Evolutionary conservation across 257 asterid species (phyloP).

Genomic region (Paraleonurus japonicus): DNA sequence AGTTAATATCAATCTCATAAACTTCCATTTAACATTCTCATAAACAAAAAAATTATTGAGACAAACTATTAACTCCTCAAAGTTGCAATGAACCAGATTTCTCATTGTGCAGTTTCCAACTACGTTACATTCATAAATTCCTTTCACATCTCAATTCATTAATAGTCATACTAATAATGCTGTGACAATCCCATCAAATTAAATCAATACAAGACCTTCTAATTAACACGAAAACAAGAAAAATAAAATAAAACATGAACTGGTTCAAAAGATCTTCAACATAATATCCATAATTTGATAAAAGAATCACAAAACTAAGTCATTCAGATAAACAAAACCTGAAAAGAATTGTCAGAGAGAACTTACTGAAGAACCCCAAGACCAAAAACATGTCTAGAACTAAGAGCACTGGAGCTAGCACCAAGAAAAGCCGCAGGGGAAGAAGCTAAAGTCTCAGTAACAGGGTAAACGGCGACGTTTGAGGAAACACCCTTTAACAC

Average conservation of each 20-base stretch:
- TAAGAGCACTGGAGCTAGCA: slow-evolving; percentile 34
- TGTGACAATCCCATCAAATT: neutral
- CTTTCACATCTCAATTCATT: neutral
- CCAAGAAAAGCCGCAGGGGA: slow-evolving; percentile 45
- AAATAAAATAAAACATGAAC: neutral
- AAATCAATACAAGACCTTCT: neutral
- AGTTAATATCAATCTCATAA: neutral
- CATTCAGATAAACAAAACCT: slow-evolving; percentile 1
- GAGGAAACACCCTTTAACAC: slow-evolving; percentile 39
- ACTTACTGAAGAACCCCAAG: slow-evolving; percentile 57
- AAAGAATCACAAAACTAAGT: neutral
- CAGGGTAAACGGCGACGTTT: slow-evolving; percentile 48
- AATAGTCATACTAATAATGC: neutral
- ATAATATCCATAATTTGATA: neutral
- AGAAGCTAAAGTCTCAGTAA: slow-evolving; percentile 26
- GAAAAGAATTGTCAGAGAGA: neutral
- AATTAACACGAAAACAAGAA: neutral
- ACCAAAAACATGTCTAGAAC: slow-evolving; percentile 49
- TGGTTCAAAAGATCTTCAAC: neutral
- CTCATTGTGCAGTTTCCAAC: neutral
- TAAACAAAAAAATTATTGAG: neutral
- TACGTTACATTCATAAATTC: neutral
- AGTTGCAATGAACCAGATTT: neutral
- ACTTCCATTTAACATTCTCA: neutral
- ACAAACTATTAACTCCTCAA: neutral